Conservation (phyloP, 148 eudicot species). For the Pharnaceum exiguum region DNA sequence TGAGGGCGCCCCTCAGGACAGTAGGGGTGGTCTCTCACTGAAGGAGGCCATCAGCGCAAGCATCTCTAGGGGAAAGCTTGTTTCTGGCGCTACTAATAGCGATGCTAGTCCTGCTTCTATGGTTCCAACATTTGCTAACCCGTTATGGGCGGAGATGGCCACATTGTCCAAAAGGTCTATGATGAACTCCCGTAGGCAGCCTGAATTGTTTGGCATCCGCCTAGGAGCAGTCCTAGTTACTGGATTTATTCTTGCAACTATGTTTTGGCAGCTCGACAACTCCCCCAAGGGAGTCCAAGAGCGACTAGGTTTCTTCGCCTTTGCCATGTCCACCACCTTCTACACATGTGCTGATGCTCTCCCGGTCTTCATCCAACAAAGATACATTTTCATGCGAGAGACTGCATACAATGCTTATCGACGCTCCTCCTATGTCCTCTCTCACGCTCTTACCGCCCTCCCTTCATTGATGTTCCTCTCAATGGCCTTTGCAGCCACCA, state of each 20-base stretch:
- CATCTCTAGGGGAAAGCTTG: constrained; percentile 64
- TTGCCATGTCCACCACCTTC: constrained; percentile 69
- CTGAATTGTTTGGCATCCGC: constrained; percentile 58
- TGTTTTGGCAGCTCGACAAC: constrained; percentile 60
- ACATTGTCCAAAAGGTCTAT: constrained; percentile 40
- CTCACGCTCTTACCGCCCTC: constrained; percentile 39
- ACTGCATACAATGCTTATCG: constrained; percentile 66
- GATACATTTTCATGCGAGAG: constrained; percentile 61
- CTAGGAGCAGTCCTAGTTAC: constrained; percentile 48
- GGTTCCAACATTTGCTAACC: constrained; percentile 59
- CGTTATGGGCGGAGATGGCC: constrained; percentile 43
- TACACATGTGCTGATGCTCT: constrained; percentile 63
- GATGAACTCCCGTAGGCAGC: constrained; percentile 54
- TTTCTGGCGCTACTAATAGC: constrained; percentile 43
- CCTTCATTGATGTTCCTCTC: constrained; percentile 41
- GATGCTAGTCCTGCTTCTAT: constrained; percentile 21
- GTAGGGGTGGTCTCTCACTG: constrained; percentile 29
- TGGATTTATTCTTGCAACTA: constrained; percentile 64
- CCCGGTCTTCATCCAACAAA: constrained; percentile 53
- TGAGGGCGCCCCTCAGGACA: constrained; percentile 1
- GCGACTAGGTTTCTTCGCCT: constrained; percentile 55
- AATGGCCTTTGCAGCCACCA: constrained; percentile 35
- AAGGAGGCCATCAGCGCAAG: constrained; percentile 71
- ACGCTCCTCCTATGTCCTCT: constrained; percentile 46
- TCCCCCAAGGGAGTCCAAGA: constrained; percentile 71